These are phyloP conservation scores for Epichloe sylvatica DNA, from an alignment of 2,329 filamentous ascomycete species.

Conservation along the genomic window DNA sequence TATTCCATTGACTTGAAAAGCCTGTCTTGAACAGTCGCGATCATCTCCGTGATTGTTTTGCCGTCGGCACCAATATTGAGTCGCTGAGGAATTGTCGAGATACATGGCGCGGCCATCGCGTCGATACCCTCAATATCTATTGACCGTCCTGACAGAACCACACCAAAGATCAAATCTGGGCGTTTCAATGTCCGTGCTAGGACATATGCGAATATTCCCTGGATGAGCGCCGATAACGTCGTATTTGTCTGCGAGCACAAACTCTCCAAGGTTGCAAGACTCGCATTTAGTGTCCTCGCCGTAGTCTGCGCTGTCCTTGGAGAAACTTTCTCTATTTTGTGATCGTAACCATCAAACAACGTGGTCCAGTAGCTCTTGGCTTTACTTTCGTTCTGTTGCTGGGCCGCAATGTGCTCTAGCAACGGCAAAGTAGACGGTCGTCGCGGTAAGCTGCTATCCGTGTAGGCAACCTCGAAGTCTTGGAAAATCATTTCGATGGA, in stretches of 20 bases:
- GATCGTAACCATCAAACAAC: neutral
- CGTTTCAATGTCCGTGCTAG: constrained; percentile 14
- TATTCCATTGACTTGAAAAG: neutral
- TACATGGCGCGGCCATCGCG: constrained; percentile 20
- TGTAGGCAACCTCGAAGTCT: constrained; percentile 17
- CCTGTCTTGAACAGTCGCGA: neutral
- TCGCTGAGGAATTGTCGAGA: constrained; percentile 23
- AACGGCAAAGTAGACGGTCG: neutral
- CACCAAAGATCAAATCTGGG: constrained; percentile 4
- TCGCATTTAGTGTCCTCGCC: neutral
- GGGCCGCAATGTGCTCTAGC: neutral
- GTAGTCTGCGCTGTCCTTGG: neutral
- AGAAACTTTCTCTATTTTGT: neutral
- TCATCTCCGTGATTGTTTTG: neutral
- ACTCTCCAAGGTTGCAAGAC: neutral
- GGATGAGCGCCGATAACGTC: constrained; percentile 18
- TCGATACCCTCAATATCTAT: constrained; percentile 15
- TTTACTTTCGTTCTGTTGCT: neutral
- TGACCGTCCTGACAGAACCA: constrained; percentile 5
- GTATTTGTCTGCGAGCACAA: constrained; percentile 1
- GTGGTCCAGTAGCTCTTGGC: neutral
- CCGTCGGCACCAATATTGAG: constrained; percentile 11
- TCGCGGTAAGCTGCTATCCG: constrained; percentile 9
- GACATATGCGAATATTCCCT: constrained; percentile 20
- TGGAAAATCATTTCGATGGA: constrained; percentile 20